Evolutionary conservation across 257 asterid species (phyloP).

Genomic region (Solanum stenotomum): DNA sequence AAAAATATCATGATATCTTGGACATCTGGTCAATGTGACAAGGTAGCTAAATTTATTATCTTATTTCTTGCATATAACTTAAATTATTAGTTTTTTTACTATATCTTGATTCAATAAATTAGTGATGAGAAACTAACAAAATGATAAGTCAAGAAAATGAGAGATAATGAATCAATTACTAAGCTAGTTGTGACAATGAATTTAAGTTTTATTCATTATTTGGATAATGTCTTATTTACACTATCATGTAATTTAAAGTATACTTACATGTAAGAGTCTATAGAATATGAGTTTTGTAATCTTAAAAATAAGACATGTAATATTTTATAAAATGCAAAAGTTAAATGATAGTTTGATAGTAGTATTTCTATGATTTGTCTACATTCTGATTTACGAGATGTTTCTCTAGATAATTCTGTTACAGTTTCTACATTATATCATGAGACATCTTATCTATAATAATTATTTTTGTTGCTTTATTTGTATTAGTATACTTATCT

Average conservation of each 20-base stretch:
- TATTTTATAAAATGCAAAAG: no score
- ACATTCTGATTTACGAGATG: no score
- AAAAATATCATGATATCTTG: no score
- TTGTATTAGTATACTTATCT: no score
- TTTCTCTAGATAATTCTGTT: no score
- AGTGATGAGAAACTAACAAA: no score
- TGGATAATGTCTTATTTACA: no score
- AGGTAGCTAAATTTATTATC: no score
- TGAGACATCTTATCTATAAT: neutral
- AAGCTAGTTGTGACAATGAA: neutral
- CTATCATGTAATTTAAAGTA: neutral
- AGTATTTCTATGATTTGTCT: neutral
- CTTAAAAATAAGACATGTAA: no score
- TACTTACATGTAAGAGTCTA: neutral
- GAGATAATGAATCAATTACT: neutral
- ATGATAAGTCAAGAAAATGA: neutral
- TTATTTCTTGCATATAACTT: neutral
- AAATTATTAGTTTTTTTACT: neutral
- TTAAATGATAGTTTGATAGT: neutral
- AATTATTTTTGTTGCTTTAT: no score
- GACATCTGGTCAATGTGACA: no score
- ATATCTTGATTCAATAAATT: neutral
- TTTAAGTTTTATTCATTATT: neutral
- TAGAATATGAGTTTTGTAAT: neutral
- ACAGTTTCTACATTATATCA: no score